Percentiles rank a stretch among this genome's conserved stretches.
Evolutionary conservation across 495 filamentous ascomycete species (phyloP).

Genomic region (Podospora pseudocomata): DNA sequence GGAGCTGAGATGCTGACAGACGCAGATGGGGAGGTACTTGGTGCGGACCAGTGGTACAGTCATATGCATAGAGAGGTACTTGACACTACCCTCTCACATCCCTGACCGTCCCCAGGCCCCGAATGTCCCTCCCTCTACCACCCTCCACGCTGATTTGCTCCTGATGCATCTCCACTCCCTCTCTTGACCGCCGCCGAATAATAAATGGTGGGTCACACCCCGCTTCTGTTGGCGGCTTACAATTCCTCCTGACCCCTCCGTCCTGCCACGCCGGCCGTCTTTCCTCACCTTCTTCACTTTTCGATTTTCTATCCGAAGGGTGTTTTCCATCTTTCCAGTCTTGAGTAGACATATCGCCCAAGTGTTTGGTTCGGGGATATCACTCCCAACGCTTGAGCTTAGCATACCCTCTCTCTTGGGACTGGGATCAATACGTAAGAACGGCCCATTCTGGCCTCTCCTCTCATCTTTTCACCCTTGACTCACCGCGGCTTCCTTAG

Average conservation of each 20-base stretch:
- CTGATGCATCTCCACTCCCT: slow-evolving; percentile 17
- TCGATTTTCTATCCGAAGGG: slow-evolving; percentile 7
- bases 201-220: slow-evolving; percentile 39
- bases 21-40: not conserved
- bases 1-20: not conserved
- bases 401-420: not conserved
- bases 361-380: not conserved
- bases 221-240: slow-evolving; percentile 30
- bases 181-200: slow-evolving; percentile 28
- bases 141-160: slow-evolving; percentile 15
- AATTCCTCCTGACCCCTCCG: slow-evolving; percentile 35
- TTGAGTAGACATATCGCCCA: not conserved
- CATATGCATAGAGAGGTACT: not conserved
- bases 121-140: not conserved
- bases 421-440: not conserved
- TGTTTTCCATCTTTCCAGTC: not conserved
- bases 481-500: not conserved
- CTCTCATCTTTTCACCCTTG: not conserved
- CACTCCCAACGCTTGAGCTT: not conserved
- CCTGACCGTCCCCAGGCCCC: not conserved
- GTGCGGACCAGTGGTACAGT: not conserved
- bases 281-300: slow-evolving; percentile 11
- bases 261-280: slow-evolving; percentile 16
- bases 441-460: not conserved
- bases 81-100: not conserved